Conservation (phyloP, 2,329 filamentous ascomycete genomes). For the Colletotrichum sp. region DNA sequence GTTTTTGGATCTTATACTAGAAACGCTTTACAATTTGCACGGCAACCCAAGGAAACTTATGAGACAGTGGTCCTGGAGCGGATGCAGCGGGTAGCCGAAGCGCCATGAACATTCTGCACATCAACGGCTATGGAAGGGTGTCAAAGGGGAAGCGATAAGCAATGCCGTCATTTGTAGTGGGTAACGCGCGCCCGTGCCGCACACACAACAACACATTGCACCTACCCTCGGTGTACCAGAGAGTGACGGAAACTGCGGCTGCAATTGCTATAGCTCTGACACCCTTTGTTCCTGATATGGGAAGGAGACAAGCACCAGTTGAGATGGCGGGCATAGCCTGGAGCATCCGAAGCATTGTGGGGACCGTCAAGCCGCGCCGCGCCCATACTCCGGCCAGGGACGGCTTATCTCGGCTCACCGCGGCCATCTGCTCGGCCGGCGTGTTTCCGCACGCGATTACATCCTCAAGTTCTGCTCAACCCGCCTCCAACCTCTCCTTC, state of each 20-base stretch:
- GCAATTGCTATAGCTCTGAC: not conserved
- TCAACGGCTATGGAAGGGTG: slow-evolving; percentile 18
- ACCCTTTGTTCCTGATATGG: not conserved
- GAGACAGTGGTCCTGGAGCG: not conserved
- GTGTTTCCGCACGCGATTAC: slow-evolving; percentile 23
- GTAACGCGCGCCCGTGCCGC: not conserved
- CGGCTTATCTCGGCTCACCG: slow-evolving; percentile 44
- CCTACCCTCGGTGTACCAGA: not conserved
- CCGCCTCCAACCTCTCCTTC: slow-evolving; percentile 21
- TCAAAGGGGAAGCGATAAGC: not conserved
- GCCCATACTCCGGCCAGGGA: slow-evolving; percentile 34
- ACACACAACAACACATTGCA: not conserved
- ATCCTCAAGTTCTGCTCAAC: slow-evolving; percentile 11
- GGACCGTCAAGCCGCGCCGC: slow-evolving; percentile 9
- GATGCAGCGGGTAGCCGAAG: not conserved
- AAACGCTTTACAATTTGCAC: not conserved
- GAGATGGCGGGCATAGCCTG: slow-evolving; percentile 12
- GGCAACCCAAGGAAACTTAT: not conserved
- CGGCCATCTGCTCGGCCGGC: slow-evolving; percentile 18
- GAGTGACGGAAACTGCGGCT: slow-evolving; percentile 13
- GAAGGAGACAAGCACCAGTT: not conserved
- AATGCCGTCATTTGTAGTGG: not conserved
- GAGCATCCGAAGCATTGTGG: slow-evolving; percentile 16
- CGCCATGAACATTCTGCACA: slow-evolving; percentile 15
- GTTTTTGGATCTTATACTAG: not conserved